These are phyloP conservation scores for Aristolochia californica DNA, from an alignment of 164 flowering plant genomes.

Conservation along the genomic window DNA sequence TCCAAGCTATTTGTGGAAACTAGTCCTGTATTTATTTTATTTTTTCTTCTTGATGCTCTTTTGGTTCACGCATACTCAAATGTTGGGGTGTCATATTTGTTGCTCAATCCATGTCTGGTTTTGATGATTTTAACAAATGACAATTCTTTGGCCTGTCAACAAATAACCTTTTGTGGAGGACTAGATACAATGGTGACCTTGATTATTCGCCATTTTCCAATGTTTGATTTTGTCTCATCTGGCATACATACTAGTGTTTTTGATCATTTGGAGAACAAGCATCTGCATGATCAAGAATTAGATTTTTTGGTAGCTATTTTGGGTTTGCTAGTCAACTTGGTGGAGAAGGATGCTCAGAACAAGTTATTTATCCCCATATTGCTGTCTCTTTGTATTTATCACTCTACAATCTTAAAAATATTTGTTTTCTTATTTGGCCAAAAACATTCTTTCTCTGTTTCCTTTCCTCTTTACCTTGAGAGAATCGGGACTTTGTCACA, in stretches of 20 bases:
- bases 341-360: slow-evolving; percentile 82
- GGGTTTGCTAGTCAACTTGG: slow-evolving; percentile 94
- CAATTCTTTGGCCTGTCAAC: slow-evolving; percentile 79
- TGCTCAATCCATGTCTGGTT: slow-evolving; percentile 42
- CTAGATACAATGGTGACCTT: slow-evolving; percentile 65
- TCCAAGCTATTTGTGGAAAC: too few relatives aligned
- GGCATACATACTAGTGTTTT: slow-evolving; percentile 12
- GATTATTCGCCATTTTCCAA: slow-evolving; percentile 75
- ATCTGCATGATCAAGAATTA: slow-evolving; percentile 67
- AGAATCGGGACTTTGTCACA: too few relatives aligned
- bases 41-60: background rate
- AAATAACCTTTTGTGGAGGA: slow-evolving; percentile 82
- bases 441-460: too few relatives aligned
- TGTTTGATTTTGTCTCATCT: slow-evolving; percentile 34
- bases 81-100: background rate
- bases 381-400: too few relatives aligned
- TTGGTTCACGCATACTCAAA: background rate
- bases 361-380: slow-evolving; percentile 30
- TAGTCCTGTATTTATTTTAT: too few relatives aligned
- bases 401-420: too few relatives aligned
- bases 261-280: slow-evolving; percentile 26
- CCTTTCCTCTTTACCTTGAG: too few relatives aligned
- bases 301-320: slow-evolving; percentile 94
- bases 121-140: slow-evolving; percentile 95
- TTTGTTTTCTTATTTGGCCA: background rate